A percentile compares a stretch with the other conserved stretches of the same genome.
These are phyloP conservation scores for Entomortierella parvispora DNA, from an alignment of 192 early-diverging fungal genomes.

Conservation along the genomic window DNA sequence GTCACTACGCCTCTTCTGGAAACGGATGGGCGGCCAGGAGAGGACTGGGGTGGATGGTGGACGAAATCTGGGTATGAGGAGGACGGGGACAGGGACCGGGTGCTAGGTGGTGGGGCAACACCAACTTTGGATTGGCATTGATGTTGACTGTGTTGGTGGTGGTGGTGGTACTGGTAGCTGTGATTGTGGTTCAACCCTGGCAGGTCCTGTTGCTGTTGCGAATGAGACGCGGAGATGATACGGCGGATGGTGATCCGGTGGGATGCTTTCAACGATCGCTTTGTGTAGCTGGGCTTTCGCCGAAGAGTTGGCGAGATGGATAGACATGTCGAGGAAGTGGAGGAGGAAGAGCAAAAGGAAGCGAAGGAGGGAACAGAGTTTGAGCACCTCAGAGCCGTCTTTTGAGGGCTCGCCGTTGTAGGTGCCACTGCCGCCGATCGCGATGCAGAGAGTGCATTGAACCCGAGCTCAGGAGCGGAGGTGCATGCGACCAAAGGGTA, in stretches of 20 bases:
- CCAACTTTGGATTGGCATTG: too few species aligned
- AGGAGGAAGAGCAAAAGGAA: neutral
- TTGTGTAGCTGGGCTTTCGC: constrained; percentile 15
- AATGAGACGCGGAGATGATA: constrained; percentile 22
- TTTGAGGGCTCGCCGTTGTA: neutral
- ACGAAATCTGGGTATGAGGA: neutral
- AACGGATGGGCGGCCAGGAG: neutral
- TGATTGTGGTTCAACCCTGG: too few species aligned
- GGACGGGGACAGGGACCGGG: neutral
- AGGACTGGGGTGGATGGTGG: neutral
- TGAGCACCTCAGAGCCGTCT: neutral
- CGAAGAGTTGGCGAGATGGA: constrained; percentile 4
- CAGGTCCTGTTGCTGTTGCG: constrained; percentile 11
- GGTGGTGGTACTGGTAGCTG: too few species aligned
- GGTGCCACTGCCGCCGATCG: neutral
- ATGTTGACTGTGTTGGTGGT: too few species aligned
- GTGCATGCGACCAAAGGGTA: neutral
- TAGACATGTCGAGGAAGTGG: neutral
- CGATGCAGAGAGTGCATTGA: neutral
- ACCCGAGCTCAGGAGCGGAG: neutral
- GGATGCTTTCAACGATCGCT: constrained; percentile 22
- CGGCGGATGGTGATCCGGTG: constrained; percentile 20
- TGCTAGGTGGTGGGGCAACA: neutral
- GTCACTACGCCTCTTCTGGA: constrained; percentile 12
- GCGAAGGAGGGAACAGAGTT: neutral